phyloP scores from a whole-genome alignment of 1,139 yeast genomes.

The Scheffersomyces illinoinensis region DNA sequence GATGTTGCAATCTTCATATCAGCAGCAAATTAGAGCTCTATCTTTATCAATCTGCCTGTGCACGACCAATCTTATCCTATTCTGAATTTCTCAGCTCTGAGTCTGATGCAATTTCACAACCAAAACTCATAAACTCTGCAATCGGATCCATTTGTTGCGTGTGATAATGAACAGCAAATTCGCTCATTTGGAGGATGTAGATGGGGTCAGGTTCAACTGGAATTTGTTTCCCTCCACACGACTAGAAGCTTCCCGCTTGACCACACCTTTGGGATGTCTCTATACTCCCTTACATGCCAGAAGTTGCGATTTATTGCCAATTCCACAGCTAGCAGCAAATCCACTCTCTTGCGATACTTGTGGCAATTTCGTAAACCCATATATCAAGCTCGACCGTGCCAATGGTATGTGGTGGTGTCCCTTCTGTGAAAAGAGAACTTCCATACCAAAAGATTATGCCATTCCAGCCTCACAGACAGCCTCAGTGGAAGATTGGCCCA shows the following conservation, averaged over 20 bases:
- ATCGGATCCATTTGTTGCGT: background rate
- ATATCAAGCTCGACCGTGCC: conserved; percentile 28
- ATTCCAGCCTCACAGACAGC: conserved; percentile 16
- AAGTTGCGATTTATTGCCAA: conserved; percentile 3
- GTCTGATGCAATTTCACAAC: background rate
- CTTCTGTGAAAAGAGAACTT: conserved; percentile 28
- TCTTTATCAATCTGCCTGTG: background rate
- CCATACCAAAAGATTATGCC: conserved; percentile 20
- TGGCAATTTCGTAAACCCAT: conserved; percentile 29
- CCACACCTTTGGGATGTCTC: conserved; percentile 42
- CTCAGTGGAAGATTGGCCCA: conserved; percentile 25
- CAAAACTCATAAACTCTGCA: background rate
- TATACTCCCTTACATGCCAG: conserved; percentile 27
- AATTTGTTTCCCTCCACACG: conserved; percentile 49
- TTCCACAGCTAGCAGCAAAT: conserved; percentile 1
- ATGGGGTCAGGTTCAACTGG: conserved; percentile 56
- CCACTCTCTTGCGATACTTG: conserved; percentile 31
- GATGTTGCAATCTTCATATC: background rate
- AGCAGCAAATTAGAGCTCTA: background rate
- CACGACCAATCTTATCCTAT: background rate
- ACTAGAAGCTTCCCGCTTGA: conserved; percentile 32
- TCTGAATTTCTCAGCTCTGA: background rate
- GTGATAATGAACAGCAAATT: background rate
- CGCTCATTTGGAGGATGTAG: conserved; percentile 6
- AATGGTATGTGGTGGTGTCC: conserved; percentile 46